phyloP scores from a whole-genome alignment of 2,329 filamentous ascomycete genomes.

The Paraconiothyrium brasiliense region DNA sequence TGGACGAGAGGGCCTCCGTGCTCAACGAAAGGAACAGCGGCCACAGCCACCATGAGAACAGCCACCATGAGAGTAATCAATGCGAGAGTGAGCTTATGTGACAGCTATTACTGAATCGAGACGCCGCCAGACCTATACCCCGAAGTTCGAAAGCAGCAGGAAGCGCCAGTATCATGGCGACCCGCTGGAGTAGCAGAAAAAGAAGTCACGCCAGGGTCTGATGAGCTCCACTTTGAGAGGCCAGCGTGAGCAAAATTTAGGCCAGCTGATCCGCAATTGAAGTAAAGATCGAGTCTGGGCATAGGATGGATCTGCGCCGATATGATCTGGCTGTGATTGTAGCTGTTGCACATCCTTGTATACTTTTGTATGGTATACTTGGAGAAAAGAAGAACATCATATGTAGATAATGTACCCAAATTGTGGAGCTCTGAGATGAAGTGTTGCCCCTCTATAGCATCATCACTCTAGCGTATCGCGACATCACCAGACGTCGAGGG shows the following conservation, averaged over 20 bases:
- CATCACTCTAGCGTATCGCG: conserved; percentile 6
- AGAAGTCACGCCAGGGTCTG: neutral
- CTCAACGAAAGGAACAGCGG: neutral
- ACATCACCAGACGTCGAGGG: neutral
- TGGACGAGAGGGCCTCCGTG: neutral
- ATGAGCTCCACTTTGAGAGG: neutral
- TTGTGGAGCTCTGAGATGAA: neutral
- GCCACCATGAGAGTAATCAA: neutral
- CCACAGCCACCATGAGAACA: neutral
- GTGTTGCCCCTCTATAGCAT: conserved; percentile 8
- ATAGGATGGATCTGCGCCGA: conserved; percentile 1
- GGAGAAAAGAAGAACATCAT: too few species aligned
- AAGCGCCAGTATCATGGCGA: neutral
- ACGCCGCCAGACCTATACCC: neutral
- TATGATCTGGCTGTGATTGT: neutral
- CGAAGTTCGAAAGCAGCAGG: neutral
- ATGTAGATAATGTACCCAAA: neutral
- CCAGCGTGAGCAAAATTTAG: neutral
- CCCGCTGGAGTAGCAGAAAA: neutral
- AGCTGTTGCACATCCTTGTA: neutral
- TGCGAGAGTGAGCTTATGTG: neutral
- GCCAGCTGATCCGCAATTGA: neutral
- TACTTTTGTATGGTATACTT: too few species aligned
- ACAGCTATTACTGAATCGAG: conserved; percentile 2
- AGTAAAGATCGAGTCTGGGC: neutral